Base-by-base conservation (phyloP, 2,329 filamentous ascomycete species). In the Tolypocladium endophyticum region DNA sequence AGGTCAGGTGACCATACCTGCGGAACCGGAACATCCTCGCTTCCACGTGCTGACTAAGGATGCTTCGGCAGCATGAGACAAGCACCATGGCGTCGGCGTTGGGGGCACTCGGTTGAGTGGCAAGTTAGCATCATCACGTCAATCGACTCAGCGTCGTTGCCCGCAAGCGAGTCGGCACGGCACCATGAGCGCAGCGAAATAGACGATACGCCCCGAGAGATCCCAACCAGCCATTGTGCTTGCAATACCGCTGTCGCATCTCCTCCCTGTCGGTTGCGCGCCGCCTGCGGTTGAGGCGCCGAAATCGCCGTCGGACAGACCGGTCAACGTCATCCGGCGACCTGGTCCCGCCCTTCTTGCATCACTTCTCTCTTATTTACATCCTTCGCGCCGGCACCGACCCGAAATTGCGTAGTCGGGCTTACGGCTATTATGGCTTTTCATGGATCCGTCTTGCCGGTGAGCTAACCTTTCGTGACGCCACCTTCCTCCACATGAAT, bases 401-500 rank as follows among this genome's bases (percentile, higher is more conserved):
- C 28, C 18, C 28, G 28, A 6, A 2, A 33, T 35, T 30, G 28
- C 50, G 8, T 33, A 35, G 18, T 53, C 50, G 16, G 50, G 47
- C 9, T 28, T 52, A 38, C 18, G 11, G 45, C 39, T 41, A 54
- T 25, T 12, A 71, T 72, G 70, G 69, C 68, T 59, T 68, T 62
- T 47, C 67, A 66, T 60, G 64, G 67, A 59, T 64, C 65, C 58
- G 58, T 66, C 64, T 62, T 72, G 68, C 68, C 71, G 60, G 70
- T 72, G 67, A 57, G 58, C 47, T 30, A 11, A 38, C 18, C 35
- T n/a, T 36, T 3, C 20, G 20, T 35, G 20, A 23, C 30, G 12
- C 30, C 28, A 18, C n/a, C 50, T 23, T 9, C 5, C 3, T 20
- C 30, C 14, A 9, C 30, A 23, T 35, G 50, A 14, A 35, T n/a